These are phyloP conservation scores for Pseudotulostoma volvatum DNA, from an alignment of 495 filamentous ascomycete species.

Conservation along the genomic window DNA sequence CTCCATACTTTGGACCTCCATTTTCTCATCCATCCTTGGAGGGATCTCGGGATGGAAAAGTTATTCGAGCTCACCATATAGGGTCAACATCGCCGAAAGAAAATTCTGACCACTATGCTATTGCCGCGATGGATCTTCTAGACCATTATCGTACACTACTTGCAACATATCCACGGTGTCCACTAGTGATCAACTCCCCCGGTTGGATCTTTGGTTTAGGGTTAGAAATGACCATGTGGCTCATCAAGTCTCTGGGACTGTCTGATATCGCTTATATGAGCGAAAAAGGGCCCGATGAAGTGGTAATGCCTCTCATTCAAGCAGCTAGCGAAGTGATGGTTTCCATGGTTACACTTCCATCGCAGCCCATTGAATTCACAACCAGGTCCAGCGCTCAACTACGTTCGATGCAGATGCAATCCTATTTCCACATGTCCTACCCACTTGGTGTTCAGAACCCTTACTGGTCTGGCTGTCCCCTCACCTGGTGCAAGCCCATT, in stretches of 20 bases:
- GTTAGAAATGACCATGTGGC: slow-evolving; percentile 48
- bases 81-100: slow-evolving; percentile 51
- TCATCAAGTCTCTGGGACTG: slow-evolving; percentile 34
- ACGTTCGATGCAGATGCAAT: slow-evolving; percentile 63
- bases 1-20: slow-evolving; percentile 54
- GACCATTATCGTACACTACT: slow-evolving; percentile 39
- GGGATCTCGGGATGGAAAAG: slow-evolving; percentile 15
- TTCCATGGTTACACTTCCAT: slow-evolving; percentile 28
- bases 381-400: slow-evolving; percentile 52
- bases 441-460: slow-evolving; percentile 17
- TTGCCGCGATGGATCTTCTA: slow-evolving; percentile 52
- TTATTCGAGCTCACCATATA: slow-evolving; percentile 56
- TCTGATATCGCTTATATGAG: slow-evolving; percentile 64
- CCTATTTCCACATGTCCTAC: slow-evolving; percentile 51
- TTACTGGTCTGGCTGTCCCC: slow-evolving; percentile 31
- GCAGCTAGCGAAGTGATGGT: slow-evolving; percentile 20
- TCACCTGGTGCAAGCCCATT: slow-evolving; percentile 34
- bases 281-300: slow-evolving; percentile 47
- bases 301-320: slow-evolving; percentile 36
- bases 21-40: slow-evolving; percentile 49
- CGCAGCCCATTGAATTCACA: slow-evolving; percentile 43
- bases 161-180: slow-evolving; percentile 26
- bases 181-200: slow-evolving; percentile 66
- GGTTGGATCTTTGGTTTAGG: slow-evolving; percentile 71
- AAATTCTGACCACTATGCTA: slow-evolving; percentile 53